Evolutionary conservation across 352 stramenopile species (phyloP).

Genomic region (Pythium scleroteichum): DNA sequence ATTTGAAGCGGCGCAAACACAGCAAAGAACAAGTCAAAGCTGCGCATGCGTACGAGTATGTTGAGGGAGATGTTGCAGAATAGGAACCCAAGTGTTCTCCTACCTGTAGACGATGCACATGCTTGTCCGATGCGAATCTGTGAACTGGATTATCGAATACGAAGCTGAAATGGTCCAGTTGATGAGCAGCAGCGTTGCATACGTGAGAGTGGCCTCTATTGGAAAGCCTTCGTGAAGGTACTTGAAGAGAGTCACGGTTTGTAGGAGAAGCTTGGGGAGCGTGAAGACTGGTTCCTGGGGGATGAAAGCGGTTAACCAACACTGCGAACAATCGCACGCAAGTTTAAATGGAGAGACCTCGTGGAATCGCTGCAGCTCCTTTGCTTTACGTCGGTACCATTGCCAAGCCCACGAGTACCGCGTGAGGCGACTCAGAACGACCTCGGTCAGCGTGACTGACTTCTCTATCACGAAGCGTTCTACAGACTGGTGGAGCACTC

Average conservation of each 20-base stretch:
- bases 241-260: slow-evolving; percentile 3
- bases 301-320: neutral
- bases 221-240: slow-evolving; percentile 5
- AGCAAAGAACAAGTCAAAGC: slow-evolving; percentile 60
- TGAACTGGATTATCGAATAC: neutral
- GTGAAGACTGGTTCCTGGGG: neutral
- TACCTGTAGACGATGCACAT: slow-evolving; percentile 11
- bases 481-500: too few relatives aligned
- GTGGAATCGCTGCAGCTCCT: too few relatives aligned
- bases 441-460: too few relatives aligned
- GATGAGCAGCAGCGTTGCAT: neutral
- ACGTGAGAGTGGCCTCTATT: neutral
- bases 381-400: too few relatives aligned
- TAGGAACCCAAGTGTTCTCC: neutral
- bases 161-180: slow-evolving; percentile 7
- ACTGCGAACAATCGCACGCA: too few relatives aligned
- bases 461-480: too few relatives aligned
- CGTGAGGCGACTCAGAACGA: too few relatives aligned
- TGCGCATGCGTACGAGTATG: neutral
- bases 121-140: neutral
- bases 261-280: slow-evolving; percentile 1
- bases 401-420: too few relatives aligned
- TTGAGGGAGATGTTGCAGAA: neutral
- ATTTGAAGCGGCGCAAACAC: slow-evolving; percentile 52
- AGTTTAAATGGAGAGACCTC: too few relatives aligned